Conservation (phyloP, 495 filamentous ascomycete genomes). For the Hypomontagnella submonticulosa region DNA sequence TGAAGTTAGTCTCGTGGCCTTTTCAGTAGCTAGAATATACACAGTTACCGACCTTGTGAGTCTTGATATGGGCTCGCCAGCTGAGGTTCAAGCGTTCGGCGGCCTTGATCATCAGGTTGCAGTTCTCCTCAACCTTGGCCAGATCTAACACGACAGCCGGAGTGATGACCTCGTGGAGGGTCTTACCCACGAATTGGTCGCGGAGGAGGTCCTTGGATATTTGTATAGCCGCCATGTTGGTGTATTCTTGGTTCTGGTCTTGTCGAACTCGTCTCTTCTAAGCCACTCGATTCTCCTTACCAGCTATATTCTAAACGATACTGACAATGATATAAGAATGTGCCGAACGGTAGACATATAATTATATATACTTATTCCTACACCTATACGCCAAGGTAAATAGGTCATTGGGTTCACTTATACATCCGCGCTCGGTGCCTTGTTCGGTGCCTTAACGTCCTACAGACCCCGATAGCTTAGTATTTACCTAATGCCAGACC, state of each 20-base stretch:
- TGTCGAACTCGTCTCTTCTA: background rate
- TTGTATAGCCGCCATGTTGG: slow-evolving; percentile 34
- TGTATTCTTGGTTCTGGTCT: slow-evolving; percentile 3
- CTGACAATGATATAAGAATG: too few species aligned
- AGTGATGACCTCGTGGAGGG: slow-evolving; percentile 68
- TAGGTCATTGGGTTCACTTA: slow-evolving; percentile 14
- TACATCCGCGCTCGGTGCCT: slow-evolving; percentile 18
- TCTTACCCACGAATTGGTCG: slow-evolving; percentile 69
- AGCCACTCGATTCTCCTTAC: background rate
- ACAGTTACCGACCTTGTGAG: slow-evolving; percentile 73
- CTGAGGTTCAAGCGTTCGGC: slow-evolving; percentile 66
- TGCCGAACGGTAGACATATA: background rate
- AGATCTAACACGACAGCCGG: slow-evolving; percentile 78
- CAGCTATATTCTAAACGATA: background rate
- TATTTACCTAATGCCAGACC: too few species aligned
- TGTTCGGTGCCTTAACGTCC: background rate
- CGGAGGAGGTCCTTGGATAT: slow-evolving; percentile 56
- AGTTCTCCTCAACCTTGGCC: slow-evolving; percentile 75
- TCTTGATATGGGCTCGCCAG: slow-evolving; percentile 87
- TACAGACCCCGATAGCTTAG: too few species aligned
- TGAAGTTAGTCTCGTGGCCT: slow-evolving; percentile 8
- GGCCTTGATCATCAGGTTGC: slow-evolving; percentile 76
- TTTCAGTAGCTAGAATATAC: background rate
- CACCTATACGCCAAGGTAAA: too few species aligned
- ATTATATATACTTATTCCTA: background rate